Conservation (phyloP, 2,329 filamentous ascomycete genomes). For the Trichoderma atroviride region DNA sequence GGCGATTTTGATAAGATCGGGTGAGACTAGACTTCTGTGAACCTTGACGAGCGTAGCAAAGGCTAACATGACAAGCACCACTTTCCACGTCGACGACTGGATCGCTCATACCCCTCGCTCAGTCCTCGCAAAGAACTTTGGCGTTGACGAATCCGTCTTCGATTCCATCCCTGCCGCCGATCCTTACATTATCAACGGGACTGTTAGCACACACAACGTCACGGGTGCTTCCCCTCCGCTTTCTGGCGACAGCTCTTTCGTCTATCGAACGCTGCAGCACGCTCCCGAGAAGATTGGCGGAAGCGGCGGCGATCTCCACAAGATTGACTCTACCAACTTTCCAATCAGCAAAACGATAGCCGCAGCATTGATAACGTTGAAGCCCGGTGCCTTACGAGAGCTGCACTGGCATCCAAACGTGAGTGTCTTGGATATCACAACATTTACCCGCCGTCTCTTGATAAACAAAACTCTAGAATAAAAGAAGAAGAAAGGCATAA, state of each 20-base stretch:
- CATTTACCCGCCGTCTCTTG: background rate
- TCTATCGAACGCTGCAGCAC: slow-evolving; percentile 62
- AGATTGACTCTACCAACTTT: slow-evolving; percentile 69
- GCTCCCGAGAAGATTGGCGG: slow-evolving; percentile 60
- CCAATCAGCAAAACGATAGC: slow-evolving; percentile 67
- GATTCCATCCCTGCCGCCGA: slow-evolving; percentile 58
- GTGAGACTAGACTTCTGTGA: slow-evolving; percentile 39
- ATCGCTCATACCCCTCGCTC: slow-evolving; percentile 64
- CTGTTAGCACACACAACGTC: slow-evolving; percentile 49
- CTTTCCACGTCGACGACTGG: slow-evolving; percentile 74
- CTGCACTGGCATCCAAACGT: slow-evolving; percentile 72
- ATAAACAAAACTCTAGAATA: no score
- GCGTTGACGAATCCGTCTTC: slow-evolving; percentile 62
- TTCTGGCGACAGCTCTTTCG: slow-evolving; percentile 61
- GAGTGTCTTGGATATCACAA: slow-evolving; percentile 31
- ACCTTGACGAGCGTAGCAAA: no score
- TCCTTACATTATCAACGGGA: slow-evolving; percentile 65
- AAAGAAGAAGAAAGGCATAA: background rate
- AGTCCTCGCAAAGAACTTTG: slow-evolving; percentile 70
- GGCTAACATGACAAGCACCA: slow-evolving; percentile 51
- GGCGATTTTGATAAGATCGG: slow-evolving; percentile 66
- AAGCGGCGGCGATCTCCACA: slow-evolving; percentile 62
- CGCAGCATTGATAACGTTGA: slow-evolving; percentile 63
- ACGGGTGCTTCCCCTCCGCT: slow-evolving; percentile 44
- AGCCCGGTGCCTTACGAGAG: slow-evolving; percentile 65